Percentiles rank a stretch among this genome's conserved stretches.
Evolutionary conservation across 2,329 filamentous ascomycete genomes (phyloP).

Genomic region (Achaetomium macrosporum): DNA sequence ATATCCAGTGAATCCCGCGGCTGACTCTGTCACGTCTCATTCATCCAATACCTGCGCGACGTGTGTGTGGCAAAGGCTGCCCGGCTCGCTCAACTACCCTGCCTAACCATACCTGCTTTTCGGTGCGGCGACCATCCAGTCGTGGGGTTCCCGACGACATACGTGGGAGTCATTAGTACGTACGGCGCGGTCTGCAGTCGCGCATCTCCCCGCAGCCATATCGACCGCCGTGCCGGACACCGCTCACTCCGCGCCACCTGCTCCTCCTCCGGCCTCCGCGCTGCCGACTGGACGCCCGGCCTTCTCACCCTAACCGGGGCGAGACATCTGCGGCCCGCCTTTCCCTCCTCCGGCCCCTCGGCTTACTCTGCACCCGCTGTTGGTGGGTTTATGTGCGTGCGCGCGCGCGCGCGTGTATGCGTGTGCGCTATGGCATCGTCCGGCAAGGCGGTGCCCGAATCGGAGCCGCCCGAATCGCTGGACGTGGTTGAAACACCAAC

Average conservation of each 20-base stretch:
- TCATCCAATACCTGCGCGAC: too few relatives aligned
- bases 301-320: too few relatives aligned
- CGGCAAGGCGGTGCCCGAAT: constrained; percentile 6
- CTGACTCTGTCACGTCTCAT: too few relatives aligned
- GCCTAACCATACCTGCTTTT: not conserved
- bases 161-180: too few relatives aligned
- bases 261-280: not conserved
- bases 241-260: too few relatives aligned
- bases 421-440: constrained; percentile 16
- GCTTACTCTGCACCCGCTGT: not conserved
- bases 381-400: too few relatives aligned
- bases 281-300: not conserved
- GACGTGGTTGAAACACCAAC: constrained; percentile 36
- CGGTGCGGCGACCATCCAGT: not conserved
- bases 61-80: too few relatives aligned
- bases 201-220: not conserved
- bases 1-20: not conserved
- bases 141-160: too few relatives aligned
- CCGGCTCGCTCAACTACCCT: not conserved
- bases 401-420: not conserved
- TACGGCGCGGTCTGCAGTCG: too few relatives aligned
- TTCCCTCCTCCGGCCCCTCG: too few relatives aligned
- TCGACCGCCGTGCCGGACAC: not conserved
- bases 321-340: too few relatives aligned
- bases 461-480: constrained; percentile 17